Evolutionary conservation across 805 yeast genomes (phyloP), one percentile per base, ranked within the genome.

Genomic region (Teunomyces tritomae): DNA sequence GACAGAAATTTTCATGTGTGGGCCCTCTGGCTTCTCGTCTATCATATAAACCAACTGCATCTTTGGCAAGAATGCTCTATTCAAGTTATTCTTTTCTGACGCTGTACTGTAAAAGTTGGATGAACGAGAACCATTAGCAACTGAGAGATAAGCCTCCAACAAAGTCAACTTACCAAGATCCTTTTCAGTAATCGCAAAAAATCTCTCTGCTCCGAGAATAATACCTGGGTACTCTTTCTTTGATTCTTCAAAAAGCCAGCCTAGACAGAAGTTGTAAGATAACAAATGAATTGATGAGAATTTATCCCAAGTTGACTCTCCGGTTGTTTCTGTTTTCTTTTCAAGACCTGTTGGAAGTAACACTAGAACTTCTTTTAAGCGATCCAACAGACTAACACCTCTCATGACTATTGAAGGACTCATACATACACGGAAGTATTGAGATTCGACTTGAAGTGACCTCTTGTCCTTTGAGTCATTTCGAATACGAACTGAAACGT

Each of bases 191-290:
- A 83, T 79, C 1, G 89, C 82, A 51, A 83, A 86, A 16, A 89
- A 78, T 13, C 83, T 70, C 53, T 87, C 89, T 47, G 86, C 88
- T 0, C 97, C 97, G 28, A 82, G 51, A 33, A 87, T 83, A n/a
- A 89, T 58, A 8, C 97, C 97, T 0, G 89, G 89, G 45, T 70
- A 73, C 28, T 65, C 69, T 17, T 73, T 74, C 1, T 58, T 50
- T 1, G 62, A 59, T 4, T 62, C 63, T n/a, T 78, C 83, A 59
- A 85, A 86, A 3, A 86, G 61, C 90, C 96, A 89, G 0, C 96
- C 96, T 29, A 86, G 49, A 51, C 95, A 86, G 49, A 87, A 72
- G 52, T 85, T 79, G 54, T 83, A 78, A 0, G 89, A 79, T 5
- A 83, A 61, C 20, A 85, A 71, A 42, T 80, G 85, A 28, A 85